Base-by-base conservation (phyloP, 805 yeast genomes). In the Kuraishia hungarica region DNA sequence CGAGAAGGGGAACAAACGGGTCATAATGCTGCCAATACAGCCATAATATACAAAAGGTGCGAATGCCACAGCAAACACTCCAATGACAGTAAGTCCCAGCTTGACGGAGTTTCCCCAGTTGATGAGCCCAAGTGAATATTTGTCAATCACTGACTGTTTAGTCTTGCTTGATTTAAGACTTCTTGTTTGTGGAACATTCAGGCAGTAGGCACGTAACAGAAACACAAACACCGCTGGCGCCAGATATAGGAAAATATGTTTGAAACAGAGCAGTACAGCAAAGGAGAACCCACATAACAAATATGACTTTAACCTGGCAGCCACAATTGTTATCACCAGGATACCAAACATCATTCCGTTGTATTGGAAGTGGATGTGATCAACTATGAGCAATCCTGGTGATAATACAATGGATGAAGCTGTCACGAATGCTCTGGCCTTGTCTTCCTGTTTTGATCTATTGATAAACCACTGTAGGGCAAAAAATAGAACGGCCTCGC, bases 301-400 rank as follows among this genome's bases (percentile, higher is more conserved):
- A 64, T 82, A 77, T 54, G 75, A 75, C 39, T 78, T 68, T 54
- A 82, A 71, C 56, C 84, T 79, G 1, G 94, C 96, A 24, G 84
- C 81, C 39, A 86, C 83, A 46, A 94, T 78, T 20, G 94, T 81
- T 20, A 86, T 77, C 29, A 93, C 78, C 53, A 94, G 71, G 39
- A 94, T 74, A 0, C 97, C 97, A 69, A 88, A 91, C 75, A 94
- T 75, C 80, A 92, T 86, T 2, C 97, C 97, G 68, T 94, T 94
- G 69, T 94, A 94, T 73, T 94, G 99, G 76, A 94, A 94, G 68
- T 94, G 99, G 39, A 94, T 89, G 68, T 93, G 97, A 67, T 94
- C 99, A 53, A 94, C 85, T 22, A 94, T 83, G 59, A 94, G 72
- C 61, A 96, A 75, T 0, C 97, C 97, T 0, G 99, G 99, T 0